Percentiles rank a stretch among this genome's conserved stretches.
Conservation (phyloP, 108 stramenopile species). For the Cyclotella atomus region DNA sequence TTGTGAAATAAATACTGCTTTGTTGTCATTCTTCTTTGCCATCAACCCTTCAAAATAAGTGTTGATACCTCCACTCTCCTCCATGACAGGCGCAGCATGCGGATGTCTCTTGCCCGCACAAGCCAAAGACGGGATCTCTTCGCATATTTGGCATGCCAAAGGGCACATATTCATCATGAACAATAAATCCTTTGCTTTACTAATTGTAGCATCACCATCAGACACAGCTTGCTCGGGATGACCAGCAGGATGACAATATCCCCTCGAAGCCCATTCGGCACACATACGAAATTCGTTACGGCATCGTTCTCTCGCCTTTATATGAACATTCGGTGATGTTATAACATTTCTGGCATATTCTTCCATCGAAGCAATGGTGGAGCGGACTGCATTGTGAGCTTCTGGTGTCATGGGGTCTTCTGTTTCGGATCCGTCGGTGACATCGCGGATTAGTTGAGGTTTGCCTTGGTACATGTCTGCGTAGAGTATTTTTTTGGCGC, state of each 20-base stretch:
- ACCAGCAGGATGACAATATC: constrained; percentile 21
- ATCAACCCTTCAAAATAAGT: constrained; percentile 21
- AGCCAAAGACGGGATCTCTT: constrained; percentile 32
- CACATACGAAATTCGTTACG: constrained; percentile 41
- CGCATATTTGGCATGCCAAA: constrained; percentile 49
- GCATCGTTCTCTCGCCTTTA: constrained; percentile 31
- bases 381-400: neutral
- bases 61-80: constrained; percentile 1
- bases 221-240: neutral
- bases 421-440: neutral
- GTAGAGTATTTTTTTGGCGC: constrained; percentile 26
- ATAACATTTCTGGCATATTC: constrained; percentile 29
- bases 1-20: constrained; percentile 21
- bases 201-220: neutral
- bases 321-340: constrained; percentile 19
- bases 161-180: constrained; percentile 59
- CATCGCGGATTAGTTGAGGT: constrained; percentile 20
- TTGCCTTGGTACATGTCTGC: constrained; percentile 3
- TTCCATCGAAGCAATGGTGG: constrained; percentile 25
- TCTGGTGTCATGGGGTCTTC: constrained; percentile 12
- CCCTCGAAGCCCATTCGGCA: constrained; percentile 40
- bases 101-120: constrained; percentile 40
- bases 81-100: constrained; percentile 14
- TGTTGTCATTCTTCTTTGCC: neutral
- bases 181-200: constrained; percentile 20